phyloP scores from a whole-genome alignment of 2,329 filamentous ascomycete genomes.

The Fusarium denticulatum region DNA sequence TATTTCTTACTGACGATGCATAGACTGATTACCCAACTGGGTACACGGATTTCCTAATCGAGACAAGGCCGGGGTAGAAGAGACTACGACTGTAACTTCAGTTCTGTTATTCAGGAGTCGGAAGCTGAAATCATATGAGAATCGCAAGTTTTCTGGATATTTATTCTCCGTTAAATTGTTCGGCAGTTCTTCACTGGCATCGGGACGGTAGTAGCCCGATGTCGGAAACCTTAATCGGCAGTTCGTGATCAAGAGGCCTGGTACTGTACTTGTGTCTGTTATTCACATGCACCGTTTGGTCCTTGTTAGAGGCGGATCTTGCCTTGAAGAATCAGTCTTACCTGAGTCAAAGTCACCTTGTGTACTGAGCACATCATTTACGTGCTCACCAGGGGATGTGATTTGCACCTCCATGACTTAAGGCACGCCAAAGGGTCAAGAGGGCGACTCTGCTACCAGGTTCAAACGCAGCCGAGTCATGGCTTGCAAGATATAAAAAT shows the following conservation, averaged over 20 bases:
- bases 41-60: conserved; percentile 38
- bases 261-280: neutral
- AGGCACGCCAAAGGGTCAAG: neutral
- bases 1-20: conserved; percentile 19
- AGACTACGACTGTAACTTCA: neutral
- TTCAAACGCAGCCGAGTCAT: neutral
- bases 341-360: neutral
- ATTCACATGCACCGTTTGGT: neutral
- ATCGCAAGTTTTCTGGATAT: neutral
- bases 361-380: neutral
- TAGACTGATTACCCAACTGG: conserved; percentile 41
- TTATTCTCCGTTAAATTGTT: neutral
- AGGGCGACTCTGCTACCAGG: neutral
- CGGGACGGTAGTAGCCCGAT: neutral
- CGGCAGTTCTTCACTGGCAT: neutral
- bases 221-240: neutral
- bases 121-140: neutral
- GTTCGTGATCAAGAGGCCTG: neutral
- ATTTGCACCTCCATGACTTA: neutral
- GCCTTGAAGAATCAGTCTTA: neutral
- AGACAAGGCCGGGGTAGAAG: neutral
- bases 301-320: neutral
- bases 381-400: neutral
- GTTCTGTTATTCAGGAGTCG: neutral
- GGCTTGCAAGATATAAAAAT: neutral